These are phyloP conservation scores for Teunomyces funiuensis DNA, from an alignment of 805 yeast species.

Conservation along the genomic window DNA sequence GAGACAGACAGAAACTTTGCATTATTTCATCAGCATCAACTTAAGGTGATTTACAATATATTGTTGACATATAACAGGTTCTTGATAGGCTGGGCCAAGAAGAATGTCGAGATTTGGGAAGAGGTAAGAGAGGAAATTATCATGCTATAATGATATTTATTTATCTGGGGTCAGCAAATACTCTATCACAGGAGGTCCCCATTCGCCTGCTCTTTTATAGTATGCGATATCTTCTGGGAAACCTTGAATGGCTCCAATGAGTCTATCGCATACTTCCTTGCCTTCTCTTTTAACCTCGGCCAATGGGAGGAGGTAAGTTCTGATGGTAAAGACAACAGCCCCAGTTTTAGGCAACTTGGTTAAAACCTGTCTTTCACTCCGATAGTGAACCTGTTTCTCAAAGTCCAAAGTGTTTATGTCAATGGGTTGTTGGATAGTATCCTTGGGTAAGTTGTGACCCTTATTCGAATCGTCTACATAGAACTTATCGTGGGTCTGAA, in stretches of 20 bases:
- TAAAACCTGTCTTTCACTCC: slow-evolving; percentile 44
- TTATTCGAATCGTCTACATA: slow-evolving; percentile 42
- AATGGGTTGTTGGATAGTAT: slow-evolving; percentile 22
- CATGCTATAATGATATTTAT: slow-evolving; percentile 16
- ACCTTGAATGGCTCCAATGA: slow-evolving; percentile 63
- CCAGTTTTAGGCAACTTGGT: slow-evolving; percentile 39
- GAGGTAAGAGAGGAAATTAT: slow-evolving; percentile 50
- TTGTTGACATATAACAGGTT: slow-evolving; percentile 54
- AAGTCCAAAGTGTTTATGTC: slow-evolving; percentile 35
- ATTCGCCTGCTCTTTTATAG: slow-evolving; percentile 62
- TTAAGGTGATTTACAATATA: slow-evolving; percentile 52
- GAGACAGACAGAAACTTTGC: slow-evolving; percentile 48
- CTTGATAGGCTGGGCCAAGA: slow-evolving; percentile 64
- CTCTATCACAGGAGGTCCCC: slow-evolving; percentile 63
- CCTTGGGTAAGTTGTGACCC: slow-evolving; percentile 35
- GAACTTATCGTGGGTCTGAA: slow-evolving; percentile 35
- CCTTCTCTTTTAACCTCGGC: slow-evolving; percentile 31
- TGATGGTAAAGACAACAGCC: slow-evolving; percentile 41
- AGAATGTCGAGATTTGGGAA: slow-evolving; percentile 66
- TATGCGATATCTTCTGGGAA: slow-evolving; percentile 57
- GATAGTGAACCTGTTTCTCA: slow-evolving; percentile 37
- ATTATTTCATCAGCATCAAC: slow-evolving; percentile 49
- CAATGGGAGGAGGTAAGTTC: slow-evolving; percentile 41
- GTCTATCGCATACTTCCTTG: slow-evolving; percentile 43
- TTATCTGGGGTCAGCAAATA: slow-evolving; percentile 8